Evolutionary conservation across 2,329 filamentous ascomycete species (phyloP), one percentile per base, ranked within the genome.

Genomic region (Epichloe baconii): DNA sequence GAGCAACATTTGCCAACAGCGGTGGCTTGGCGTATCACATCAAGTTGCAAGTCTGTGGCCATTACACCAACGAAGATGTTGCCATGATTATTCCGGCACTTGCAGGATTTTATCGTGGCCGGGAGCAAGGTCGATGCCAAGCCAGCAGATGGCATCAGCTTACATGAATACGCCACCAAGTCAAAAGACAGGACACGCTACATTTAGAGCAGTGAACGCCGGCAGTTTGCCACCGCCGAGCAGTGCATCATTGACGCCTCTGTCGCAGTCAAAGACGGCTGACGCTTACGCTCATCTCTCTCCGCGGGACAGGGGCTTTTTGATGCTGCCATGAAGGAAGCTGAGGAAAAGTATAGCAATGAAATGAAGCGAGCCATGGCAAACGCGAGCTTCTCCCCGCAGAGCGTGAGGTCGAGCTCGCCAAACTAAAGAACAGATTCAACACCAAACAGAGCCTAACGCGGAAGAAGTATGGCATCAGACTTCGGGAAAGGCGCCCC

Each of bases 391-490:
- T 75, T 10, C 50, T 58, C 0, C 66, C 73, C 38, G 61, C 64
- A 2, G 56, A 62, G 52, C 42, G 60, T 58, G 54, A 64, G 58
- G 47, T 65, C 55, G 53, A 55, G 45, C 48, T 78, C 0, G 66
- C 69, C 0, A 70, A 66, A 10, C 57, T 79, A 1, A 72, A 72
- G 41, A 80, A 79, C 55, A 71, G 70, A 3, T 77, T 75, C 56
- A 73, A 73, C 43, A 78, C 75, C 3, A 78, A 76, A 52, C 76
- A 78, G 59, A 78, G 74, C 49, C 69, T 69, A n/a, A 74, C 78
- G 3, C 71, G 78, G 12, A 80, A 78, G 59, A 78, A 72, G 53
- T 80, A 74, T 53, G 77, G 77, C n/a, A 75, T 81, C 35, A 69
- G 71, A 2, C 66, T 80, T 14, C 71, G 75, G 0, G 68, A 72